Evolutionary conservation across 371 early-diverging fungal genomes (phyloP).

Genomic region (Rhizopus delemar): DNA sequence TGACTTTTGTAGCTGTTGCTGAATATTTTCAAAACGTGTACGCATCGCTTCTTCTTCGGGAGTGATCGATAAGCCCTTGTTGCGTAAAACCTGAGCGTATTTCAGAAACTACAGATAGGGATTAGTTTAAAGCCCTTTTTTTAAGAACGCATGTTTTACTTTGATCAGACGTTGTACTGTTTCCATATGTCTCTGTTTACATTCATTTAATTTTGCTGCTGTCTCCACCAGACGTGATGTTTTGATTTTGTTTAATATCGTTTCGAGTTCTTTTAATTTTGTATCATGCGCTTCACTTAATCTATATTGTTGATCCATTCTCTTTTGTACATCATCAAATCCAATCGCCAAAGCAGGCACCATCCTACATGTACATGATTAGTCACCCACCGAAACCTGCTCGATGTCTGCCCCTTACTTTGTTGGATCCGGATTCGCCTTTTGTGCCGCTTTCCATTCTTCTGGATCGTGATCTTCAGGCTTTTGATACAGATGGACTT

Average conservation of each 20-base stretch:
- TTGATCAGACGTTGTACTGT: slow-evolving; percentile 76
- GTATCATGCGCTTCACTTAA: slow-evolving; percentile 43
- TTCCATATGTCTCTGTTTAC: slow-evolving; percentile 72
- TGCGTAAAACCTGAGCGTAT: slow-evolving; percentile 76
- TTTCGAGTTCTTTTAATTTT: slow-evolving; percentile 66
- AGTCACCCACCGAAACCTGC: background rate
- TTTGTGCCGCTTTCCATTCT: slow-evolving; percentile 81
- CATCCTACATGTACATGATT: slow-evolving; percentile 48
- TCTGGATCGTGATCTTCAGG: slow-evolving; percentile 72
- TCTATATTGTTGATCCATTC: slow-evolving; percentile 70
- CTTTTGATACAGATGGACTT: slow-evolving; percentile 74
- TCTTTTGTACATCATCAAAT: slow-evolving; percentile 79
- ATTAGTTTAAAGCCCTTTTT: background rate
- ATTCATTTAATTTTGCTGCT: slow-evolving; percentile 64
- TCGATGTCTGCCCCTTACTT: slow-evolving; percentile 42
- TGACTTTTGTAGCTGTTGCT: slow-evolving; percentile 72
- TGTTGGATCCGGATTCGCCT: slow-evolving; percentile 81
- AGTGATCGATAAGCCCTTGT: slow-evolving; percentile 78
- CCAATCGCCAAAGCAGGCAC: slow-evolving; percentile 86
- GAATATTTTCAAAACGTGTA: slow-evolving; percentile 70
- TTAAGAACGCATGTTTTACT: slow-evolving; percentile 27
- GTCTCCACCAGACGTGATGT: slow-evolving; percentile 65
- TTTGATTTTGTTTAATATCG: slow-evolving; percentile 67
- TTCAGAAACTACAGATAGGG: slow-evolving; percentile 68
- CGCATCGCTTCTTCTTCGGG: slow-evolving; percentile 82